A percentile compares a stretch with the other conserved stretches of the same genome.
Evolutionary conservation across 2,329 filamentous ascomycete genomes (phyloP).

Genomic region (Colletotrichum tofieldiae): DNA sequence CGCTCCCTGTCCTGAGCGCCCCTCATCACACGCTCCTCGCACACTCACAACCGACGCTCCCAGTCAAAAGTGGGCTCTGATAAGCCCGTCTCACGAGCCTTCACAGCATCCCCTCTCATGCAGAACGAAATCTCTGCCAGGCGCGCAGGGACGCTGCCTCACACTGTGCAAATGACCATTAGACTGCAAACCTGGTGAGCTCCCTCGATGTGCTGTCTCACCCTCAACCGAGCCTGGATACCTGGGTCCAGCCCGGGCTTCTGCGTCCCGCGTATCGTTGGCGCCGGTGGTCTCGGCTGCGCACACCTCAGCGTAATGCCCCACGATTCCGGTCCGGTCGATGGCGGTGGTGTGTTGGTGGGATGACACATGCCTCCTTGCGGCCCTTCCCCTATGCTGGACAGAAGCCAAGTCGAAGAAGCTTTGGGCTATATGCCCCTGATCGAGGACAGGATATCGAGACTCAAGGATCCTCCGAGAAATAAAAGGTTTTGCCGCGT

Average conservation of each 20-base stretch:
- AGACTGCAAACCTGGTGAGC: constrained; percentile 10
- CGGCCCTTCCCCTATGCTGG: constrained; percentile 10
- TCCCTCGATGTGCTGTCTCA: not conserved
- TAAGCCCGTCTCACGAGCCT: constrained; percentile 34
- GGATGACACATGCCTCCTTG: constrained; percentile 30
- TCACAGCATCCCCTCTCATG: constrained; percentile 6
- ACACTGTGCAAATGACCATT: constrained; percentile 32
- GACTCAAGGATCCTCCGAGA: not conserved
- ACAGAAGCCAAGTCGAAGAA: constrained; percentile 7
- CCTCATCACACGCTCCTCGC: constrained; percentile 34
- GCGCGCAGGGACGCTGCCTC: constrained; percentile 14
- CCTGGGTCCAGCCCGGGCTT: not conserved
- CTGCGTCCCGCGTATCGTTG: constrained; percentile 22
- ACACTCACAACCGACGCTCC: constrained; percentile 23
- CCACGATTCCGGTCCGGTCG: constrained; percentile 19
- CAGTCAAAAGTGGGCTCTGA: constrained; percentile 25
- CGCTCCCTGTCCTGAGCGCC: constrained; percentile 36
- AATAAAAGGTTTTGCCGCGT: constrained; percentile 21
- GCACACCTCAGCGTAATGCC: not conserved
- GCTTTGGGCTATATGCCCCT: constrained; percentile 5
- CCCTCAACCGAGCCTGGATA: not conserved
- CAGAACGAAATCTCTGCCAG: constrained; percentile 18
- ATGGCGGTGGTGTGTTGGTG: constrained; percentile 20
- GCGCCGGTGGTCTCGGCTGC: constrained; percentile 23
- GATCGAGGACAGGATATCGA: constrained; percentile 7